Base-by-base conservation (phyloP, 495 filamentous ascomycete genomes). In the Aspergillus funiculosus region DNA sequence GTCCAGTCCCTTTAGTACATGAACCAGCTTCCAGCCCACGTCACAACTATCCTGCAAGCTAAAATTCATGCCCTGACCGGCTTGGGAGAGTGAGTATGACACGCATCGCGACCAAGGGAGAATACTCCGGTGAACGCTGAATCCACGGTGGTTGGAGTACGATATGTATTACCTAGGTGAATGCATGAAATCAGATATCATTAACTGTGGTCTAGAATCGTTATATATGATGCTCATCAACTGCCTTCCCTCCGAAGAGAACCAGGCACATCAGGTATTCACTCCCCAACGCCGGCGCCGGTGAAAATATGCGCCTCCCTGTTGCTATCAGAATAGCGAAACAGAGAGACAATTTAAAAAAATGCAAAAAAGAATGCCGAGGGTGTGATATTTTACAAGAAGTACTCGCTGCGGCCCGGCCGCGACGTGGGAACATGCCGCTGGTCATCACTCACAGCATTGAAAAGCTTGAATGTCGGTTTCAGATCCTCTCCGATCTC, bases 401-500 rank as follows among this genome's bases (percentile, higher is more conserved):
- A 98, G 73, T 98, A 98, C 66, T 98, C 92, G 46, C 83, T 85
- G 21, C 88, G 79, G 9, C 86, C 86, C 25, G 86, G 80, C 44
- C 90, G 78, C 18, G 86, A 84, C 19, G 78, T 77, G 8, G 92
- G 92, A 18, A 95, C 80, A 46, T 91, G 86, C 43, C 92, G 80
- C 63, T 89, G 79, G 51, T 95, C 85, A 53, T 97, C 94, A 10
- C 88, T 86, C 22, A 98, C 91, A 17, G 92, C 92, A 24, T 81
- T 83, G 74, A 98, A 98, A 46, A 98, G 89, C 64, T 83, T 89
- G 72, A 97, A 98, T 43, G 82, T 82, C 5, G 89, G 89, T 25
- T 87, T 77, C 15, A 94, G 73, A 53, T 94, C 84, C 46, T 86
- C 85, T 22, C 81, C 80, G 30, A 98, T 80, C 43, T 89, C 91